Base-by-base conservation (phyloP, 2,329 filamentous ascomycete genomes). In the Samsoniella hepiali region DNA sequence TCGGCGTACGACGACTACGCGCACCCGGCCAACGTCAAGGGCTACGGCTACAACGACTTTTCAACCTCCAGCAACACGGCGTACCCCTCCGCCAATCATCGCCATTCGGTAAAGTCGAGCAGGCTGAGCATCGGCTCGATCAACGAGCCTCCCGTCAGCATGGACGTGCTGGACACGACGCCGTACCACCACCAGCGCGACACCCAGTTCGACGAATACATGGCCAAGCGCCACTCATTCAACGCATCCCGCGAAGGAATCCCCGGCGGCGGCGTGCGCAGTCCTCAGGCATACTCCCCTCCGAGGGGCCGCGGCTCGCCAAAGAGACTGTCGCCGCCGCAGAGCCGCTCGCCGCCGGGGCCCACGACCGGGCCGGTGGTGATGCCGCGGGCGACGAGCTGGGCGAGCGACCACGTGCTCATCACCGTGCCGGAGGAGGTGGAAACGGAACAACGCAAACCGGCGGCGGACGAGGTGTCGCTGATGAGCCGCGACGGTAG, bases 1-100 rank as follows among this genome's bases (percentile, higher is more conserved):
- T 72, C 79, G 27, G 69, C 75, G 36, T 81, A 82, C 69, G 80
- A 85, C 67, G 79, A 82, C 67, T 82, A 84, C 66, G 73, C 79
- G 65, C 75, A 81, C 45, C 78, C 82, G 9, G 73, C 76, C 64
- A 82, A 84, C 71, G 74, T 79, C 64, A 83, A 83, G 67, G 72
- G 75, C 17, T 83, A 77, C 68, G 80, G 81, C 49, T 83, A 78
- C 72, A 73, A 70, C 66, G 74, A 77, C 64, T 69, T 67, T 36
- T 67, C 67, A n/a, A 69, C 72, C 45, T 68, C 57, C 22, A 68
- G 69, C 49, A 72, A 71, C 62, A 63, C 70, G 27, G 65, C 69
- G 53, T 65, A 65, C 31, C 22, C 67, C 2, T 70, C 73, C n/a
- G 63, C 70, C 9, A 72, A 74, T 32, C 72, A 72, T 49, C 69